Conservation (phyloP, 2,329 filamentous ascomycete genomes). For the Tothia fuscella region DNA sequence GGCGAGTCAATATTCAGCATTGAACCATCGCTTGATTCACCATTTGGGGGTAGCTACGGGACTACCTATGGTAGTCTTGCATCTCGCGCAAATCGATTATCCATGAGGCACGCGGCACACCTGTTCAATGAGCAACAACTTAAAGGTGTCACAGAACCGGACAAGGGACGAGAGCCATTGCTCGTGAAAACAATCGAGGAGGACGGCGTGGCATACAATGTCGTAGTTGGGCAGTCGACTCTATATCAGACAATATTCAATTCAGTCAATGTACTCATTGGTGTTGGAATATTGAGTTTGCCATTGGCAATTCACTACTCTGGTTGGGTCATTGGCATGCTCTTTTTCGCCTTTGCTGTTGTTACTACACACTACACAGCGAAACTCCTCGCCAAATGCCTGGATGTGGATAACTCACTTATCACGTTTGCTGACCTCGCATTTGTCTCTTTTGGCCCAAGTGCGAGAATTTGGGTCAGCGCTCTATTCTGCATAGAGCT, state of each 20-base stretch:
- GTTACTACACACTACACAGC: slow-evolving; percentile 75
- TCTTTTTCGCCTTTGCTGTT: slow-evolving; percentile 63
- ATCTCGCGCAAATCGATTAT: slow-evolving; percentile 43
- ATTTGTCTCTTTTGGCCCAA: slow-evolving; percentile 76
- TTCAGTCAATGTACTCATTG: slow-evolving; percentile 85
- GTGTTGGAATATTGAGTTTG: slow-evolving; percentile 77
- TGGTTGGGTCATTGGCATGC: slow-evolving; percentile 74
- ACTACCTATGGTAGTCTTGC: slow-evolving; percentile 49
- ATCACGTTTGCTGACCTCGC: slow-evolving; percentile 93
- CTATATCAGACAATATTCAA: slow-evolving; percentile 94
- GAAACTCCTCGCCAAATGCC: slow-evolving; percentile 71
- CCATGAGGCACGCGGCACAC: slow-evolving; percentile 43
- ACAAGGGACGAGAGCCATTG: slow-evolving; percentile 52
- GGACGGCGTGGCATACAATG: slow-evolving; percentile 66
- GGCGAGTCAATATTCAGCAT: slow-evolving; percentile 36
- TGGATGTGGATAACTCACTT: slow-evolving; percentile 71
- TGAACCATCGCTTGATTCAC: slow-evolving; percentile 48
- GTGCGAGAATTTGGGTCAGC: slow-evolving; percentile 69
- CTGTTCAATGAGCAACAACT: slow-evolving; percentile 36
- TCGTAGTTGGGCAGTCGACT: slow-evolving; percentile 88
- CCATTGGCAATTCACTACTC: slow-evolving; percentile 79
- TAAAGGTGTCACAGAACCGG: slow-evolving; percentile 27
- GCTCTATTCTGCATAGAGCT: slow-evolving; percentile 81
- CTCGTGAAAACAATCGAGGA: slow-evolving; percentile 84
- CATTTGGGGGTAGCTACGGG: slow-evolving; percentile 61